Conservation (phyloP, 106 monocot species). For the Narthecium ossifragum region DNA sequence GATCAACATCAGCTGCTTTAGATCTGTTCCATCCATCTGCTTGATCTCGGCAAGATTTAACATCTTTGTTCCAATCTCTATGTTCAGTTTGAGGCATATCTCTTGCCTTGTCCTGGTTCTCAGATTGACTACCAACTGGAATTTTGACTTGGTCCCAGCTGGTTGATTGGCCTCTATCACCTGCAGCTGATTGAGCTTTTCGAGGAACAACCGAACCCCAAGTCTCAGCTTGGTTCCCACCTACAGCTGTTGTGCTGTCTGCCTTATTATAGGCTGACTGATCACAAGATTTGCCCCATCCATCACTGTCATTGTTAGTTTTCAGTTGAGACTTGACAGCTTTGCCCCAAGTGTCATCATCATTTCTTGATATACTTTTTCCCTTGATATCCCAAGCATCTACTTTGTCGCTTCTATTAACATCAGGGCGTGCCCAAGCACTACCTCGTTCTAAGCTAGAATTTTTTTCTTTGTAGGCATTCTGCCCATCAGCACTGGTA, state of each 20-base stretch:
- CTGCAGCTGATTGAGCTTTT: too few species aligned
- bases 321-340: neutral
- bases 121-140: neutral
- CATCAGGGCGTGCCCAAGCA: too few species aligned
- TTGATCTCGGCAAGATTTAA: neutral
- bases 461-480: constrained; percentile 2
- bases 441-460: neutral
- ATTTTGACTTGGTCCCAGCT: neutral
- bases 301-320: neutral
- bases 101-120: neutral
- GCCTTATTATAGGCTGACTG: too few species aligned
- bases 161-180: too few species aligned
- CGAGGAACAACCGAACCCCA: too few species aligned
- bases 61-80: neutral
- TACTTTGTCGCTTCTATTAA: too few species aligned
- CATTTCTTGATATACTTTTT: too few species aligned
- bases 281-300: neutral
- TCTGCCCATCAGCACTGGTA: too few species aligned
- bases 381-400: too few species aligned
- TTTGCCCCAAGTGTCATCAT: neutral
- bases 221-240: too few species aligned
- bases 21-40: neutral
- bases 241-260: too few species aligned
- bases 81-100: neutral
- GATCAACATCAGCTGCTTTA: neutral